Base-by-base conservation (phyloP, 2,329 filamentous ascomycete species). In the Thermoascus crustaceus region DNA sequence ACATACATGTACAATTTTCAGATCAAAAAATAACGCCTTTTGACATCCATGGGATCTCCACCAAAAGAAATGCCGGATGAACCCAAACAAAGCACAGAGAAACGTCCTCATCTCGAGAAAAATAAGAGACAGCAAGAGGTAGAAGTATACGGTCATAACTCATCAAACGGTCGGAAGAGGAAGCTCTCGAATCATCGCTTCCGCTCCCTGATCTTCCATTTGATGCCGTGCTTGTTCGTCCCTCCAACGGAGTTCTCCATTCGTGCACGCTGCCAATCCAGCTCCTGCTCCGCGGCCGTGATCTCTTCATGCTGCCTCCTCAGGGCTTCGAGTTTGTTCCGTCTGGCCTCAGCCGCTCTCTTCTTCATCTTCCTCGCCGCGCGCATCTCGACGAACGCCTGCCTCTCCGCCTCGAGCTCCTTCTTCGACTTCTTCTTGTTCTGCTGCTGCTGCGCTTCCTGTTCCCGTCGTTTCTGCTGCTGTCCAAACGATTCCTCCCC, bases 171-270 rank as follows among this genome's bases (percentile, higher is more conserved):
- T n/a, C n/a, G n/a, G n/a, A n/a, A n/a, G n/a, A n/a, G n/a, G 18
- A 35, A 19, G 7, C 32, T 32, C 11, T 27, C 18, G 9, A 11
- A 24, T 60, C 38, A 78, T 48, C 67, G 65, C 64, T 78, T 80
- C 45, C 77, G 63, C 61, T 78, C 74, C 37, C 75, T 63, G 29
- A 75, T 63, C 63, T 79, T 80, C 67, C 76, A 81, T 49, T 76
- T 79, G 47, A 76, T 62, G 6, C 77, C 77, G 38, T 73, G 64
- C 57, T 79, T 79, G 57, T 79, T 80, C 35, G 72, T 66, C 1
- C 77, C 77, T 11, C 76, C 76, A 3, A 75, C 62, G 2, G 66
- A 71, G 41, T 72, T 71, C 44, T 68, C 71, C 76, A 80, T 80
- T 54, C 71, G 72, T 7, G 71, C 76, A 30, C 75, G 65, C 53